phyloP scores from a whole-genome alignment of 2,329 filamentous ascomycete genomes.

The Coniochaeta hoffmannii region DNA sequence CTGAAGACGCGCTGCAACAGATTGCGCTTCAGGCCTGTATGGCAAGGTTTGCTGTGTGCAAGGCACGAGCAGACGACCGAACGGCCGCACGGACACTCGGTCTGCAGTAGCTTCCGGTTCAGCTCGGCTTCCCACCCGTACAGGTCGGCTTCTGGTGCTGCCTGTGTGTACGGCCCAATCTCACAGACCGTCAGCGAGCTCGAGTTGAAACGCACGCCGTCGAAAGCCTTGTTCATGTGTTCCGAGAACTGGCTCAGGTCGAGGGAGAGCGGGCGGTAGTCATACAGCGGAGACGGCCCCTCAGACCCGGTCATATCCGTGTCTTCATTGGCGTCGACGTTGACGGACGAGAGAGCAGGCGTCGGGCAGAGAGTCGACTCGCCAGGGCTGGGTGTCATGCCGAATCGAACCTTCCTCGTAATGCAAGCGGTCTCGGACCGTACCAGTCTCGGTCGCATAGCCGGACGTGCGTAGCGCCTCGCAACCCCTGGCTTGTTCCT shows the following conservation, averaged over 20 bases:
- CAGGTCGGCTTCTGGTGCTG: constrained; percentile 28
- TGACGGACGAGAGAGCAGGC: background rate
- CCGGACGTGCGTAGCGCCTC: background rate
- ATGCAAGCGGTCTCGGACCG: background rate
- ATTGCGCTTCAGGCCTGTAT: constrained; percentile 19
- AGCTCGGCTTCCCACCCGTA: constrained; percentile 50
- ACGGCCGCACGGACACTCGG: constrained; percentile 12
- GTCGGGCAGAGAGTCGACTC: background rate
- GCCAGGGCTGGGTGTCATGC: background rate
- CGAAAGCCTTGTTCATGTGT: constrained; percentile 25
- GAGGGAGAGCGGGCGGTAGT: constrained; percentile 5
- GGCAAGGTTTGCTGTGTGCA: background rate
- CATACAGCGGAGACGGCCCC: constrained; percentile 4
- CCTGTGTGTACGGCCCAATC: constrained; percentile 18
- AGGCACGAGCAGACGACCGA: background rate
- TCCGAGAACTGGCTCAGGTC: constrained; percentile 27
- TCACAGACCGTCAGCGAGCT: constrained; percentile 17
- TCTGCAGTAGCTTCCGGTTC: constrained; percentile 22
- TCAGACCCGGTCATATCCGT: constrained; percentile 17
- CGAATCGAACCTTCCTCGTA: background rate
- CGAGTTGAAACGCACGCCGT: constrained; percentile 16
- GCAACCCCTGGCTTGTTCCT: constrained; percentile 9
- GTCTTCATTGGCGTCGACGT: constrained; percentile 4
- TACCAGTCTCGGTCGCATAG: constrained; percentile 2
- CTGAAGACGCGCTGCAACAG: constrained; percentile 34